These are phyloP conservation scores for Triticum dicoccoides DNA, from an alignment of 176 grass and related monocot species.

Conservation along the genomic window DNA sequence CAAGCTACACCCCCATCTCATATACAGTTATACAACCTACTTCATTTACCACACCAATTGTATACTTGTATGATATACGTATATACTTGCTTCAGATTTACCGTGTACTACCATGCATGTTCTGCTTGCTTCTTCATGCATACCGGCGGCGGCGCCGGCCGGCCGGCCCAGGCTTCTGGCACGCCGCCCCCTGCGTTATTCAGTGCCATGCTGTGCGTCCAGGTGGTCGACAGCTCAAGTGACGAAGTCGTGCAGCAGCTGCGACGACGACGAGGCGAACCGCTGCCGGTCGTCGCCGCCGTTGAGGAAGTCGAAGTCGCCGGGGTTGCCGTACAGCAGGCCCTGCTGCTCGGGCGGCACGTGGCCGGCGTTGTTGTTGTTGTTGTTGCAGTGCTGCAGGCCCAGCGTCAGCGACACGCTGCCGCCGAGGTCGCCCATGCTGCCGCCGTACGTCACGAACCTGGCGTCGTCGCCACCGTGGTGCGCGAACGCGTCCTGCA, in stretches of 20 bases:
- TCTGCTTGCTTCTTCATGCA: not conserved
- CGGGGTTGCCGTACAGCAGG: slow-evolving; percentile 43
- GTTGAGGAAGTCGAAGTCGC: slow-evolving; percentile 70
- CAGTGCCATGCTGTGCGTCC: not conserved
- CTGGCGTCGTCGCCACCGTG: slow-evolving; percentile 38
- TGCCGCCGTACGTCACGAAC: slow-evolving; percentile 70
- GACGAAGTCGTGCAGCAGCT: slow-evolving; percentile 94
- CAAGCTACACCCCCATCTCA: slow-evolving; percentile 49
- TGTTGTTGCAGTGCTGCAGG: slow-evolving; percentile 77
- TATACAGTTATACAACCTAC: slow-evolving; percentile 34
- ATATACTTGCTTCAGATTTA: slow-evolving; percentile 47
- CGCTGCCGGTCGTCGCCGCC: slow-evolving; percentile 57
- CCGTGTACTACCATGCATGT: slow-evolving; percentile 32
- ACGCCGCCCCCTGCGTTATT: slow-evolving; percentile 38
- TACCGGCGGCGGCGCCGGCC: slow-evolving; percentile 31
- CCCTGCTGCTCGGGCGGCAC: slow-evolving; percentile 41
- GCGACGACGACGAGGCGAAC: slow-evolving; percentile 54
- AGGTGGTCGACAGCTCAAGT: slow-evolving; percentile 23
- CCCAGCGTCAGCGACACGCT: slow-evolving; percentile 88
- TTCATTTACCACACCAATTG: slow-evolving; percentile 31
- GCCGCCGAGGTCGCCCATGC: slow-evolving; percentile 57
- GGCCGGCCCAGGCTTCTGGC: slow-evolving; percentile 41
- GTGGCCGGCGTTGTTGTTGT: slow-evolving; percentile 19
- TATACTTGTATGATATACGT: not conserved
- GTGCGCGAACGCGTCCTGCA: slow-evolving; percentile 63